Evolutionary conservation across 2,329 filamentous ascomycete species (phyloP), one percentile per base, ranked within the genome.

Genomic region (Penicillium brevicompactum): DNA sequence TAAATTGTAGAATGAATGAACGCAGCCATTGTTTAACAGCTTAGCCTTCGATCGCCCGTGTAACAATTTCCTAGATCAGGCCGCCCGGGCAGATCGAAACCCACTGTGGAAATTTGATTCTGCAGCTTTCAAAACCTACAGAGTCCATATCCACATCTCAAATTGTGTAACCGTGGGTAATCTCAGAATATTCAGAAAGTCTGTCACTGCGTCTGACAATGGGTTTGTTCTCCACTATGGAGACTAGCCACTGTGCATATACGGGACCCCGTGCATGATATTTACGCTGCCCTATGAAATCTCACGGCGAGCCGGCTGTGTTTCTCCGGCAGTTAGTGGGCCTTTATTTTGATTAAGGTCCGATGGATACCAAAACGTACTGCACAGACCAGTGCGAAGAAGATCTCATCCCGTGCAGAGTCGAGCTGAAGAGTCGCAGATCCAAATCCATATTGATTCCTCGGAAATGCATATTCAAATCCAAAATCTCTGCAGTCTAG

Each of bases 381-480:
- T 44, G 40, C 51, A 53, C 51, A 44, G 51, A 49, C 51, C 46
- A 52, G 14, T 27, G 8, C 18, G 14, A 6, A 38, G 18, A 31
- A 49, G 31, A 41, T 45, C 32, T 11, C 21, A 31, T 45, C 16
- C 38, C 38, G 38, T 41, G 38, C 6, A 41, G 38, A 41, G 38
- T 41, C 38, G 24, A 18, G 40, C 22, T 50, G 41, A 54, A 45
- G 51, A 50, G 46, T 42, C 45, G 51, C 14, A 27, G 32, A 53
- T 30, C 43, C 37, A 24, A 40, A 41, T 18, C 18, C 18, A 14
- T 41, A 41, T 9, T 41, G 38, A 41, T 37, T 13, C 34, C 11
- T 13, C 6, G n/a, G n/a, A 13, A 6, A 27, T 27, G 24, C 5
- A 27, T 27, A 8, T 27, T 8, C 5, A 27, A 27, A 27, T 27